Conservation (phyloP, 1,284 basidiomycete genomes). For the Dichomitus squalens region DNA sequence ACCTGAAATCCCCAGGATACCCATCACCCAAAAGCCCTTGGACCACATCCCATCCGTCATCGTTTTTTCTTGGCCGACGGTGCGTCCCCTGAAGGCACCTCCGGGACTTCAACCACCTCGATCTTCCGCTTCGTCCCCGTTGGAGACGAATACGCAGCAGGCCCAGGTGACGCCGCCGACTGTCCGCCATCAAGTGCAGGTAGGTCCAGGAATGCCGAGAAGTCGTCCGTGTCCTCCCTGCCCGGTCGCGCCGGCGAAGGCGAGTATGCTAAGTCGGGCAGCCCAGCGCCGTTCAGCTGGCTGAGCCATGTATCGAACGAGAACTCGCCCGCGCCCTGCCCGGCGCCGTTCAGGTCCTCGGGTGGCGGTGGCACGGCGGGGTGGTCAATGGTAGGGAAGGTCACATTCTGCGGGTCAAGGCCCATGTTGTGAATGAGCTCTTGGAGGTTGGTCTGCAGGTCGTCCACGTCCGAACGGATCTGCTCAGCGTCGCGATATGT, state of each 20-base stretch:
- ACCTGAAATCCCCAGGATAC: not conserved
- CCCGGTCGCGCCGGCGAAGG: not conserved
- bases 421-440: conserved; percentile 74
- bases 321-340: conserved; percentile 31
- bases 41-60: not conserved
- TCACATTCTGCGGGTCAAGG: conserved; percentile 51
- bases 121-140: conserved; percentile 50
- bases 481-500: conserved; percentile 64
- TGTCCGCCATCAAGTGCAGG: conserved; percentile 25
- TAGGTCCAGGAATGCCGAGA: conserved; percentile 47
- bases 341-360: not conserved
- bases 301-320: conserved; percentile 35
- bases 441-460: conserved; percentile 72
- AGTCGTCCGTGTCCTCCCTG: conserved; percentile 32
- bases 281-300: conserved; percentile 28
- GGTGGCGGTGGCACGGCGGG: conserved; percentile 1
- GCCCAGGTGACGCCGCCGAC: conserved; percentile 10
- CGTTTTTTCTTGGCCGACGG: conserved; percentile 19
- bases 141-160: conserved; percentile 11
- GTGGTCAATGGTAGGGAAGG: conserved; percentile 23
- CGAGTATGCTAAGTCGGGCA: conserved; percentile 3
- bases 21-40: not conserved
- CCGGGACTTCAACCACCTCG: conserved; percentile 37
- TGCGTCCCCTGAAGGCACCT: not conserved
- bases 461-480: conserved; percentile 73